Evolutionary conservation across 1,284 basidiomycete species (phyloP), one percentile per base, ranked within the genome.

Genomic region (Fomitopsis betulina): DNA sequence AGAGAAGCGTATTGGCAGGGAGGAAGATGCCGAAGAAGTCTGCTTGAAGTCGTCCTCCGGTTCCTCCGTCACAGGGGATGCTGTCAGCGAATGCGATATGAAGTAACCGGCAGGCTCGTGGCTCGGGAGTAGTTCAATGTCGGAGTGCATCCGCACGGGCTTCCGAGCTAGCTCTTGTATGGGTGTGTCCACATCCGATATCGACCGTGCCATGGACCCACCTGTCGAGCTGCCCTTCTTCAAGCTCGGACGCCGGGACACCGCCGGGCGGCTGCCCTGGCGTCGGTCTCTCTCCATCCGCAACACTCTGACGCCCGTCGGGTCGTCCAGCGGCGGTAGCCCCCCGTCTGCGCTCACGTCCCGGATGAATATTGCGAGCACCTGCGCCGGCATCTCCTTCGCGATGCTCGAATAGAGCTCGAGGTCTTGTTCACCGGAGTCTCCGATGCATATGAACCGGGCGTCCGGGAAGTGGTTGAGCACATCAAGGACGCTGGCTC

Each of bases 381-480:
- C 78, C 67, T 89, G 87, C 9, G 72, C 62, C 0, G 90, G 87
- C 17, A 85, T 79, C 59, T 91, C 86, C 21, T 74, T 72, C 0
- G 93, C 91, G 21, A 94, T 68, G 59, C 81, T 75, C 8, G 87
- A 76, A 69, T 95, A 96, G 3, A 96, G 76, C 70, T 95, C 92
- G 40, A 96, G 75, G 72, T 96, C 94, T 66, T 94, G 93, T 69
- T 96, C 93, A 37, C 92, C 93, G 0, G 86, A 85, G 70, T 96
- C 94, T 8, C 94, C 94, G 33, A 96, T 79, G 51, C 96, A 82
- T 66, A 97, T 75, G 72, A 97, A 96, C 21, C 75, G 79, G 2
- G 88, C 84, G 45, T 85, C 77, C 1, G 83, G 83, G 70, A 96
- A 95, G 10, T 84, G 79, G 55, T 89, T 81, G n/a, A 96, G 75